Evolutionary conservation across 371 early-diverging fungal species (phyloP).

Genomic region (Syncephalastrum racemosum): DNA sequence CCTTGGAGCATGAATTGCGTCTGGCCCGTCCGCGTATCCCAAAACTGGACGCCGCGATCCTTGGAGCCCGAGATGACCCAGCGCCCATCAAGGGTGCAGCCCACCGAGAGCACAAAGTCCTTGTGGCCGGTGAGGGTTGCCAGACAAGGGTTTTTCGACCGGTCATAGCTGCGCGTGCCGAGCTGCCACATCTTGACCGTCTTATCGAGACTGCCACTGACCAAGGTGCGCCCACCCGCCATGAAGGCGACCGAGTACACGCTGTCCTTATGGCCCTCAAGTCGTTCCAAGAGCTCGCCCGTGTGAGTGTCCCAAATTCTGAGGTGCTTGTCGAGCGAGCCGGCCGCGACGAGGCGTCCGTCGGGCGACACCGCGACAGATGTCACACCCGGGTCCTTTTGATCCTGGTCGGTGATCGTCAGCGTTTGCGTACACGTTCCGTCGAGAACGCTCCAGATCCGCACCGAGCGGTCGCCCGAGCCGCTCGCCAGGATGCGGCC

Average conservation of each 20-base stretch:
- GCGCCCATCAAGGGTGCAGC: constrained; percentile 87
- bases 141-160: constrained; percentile 33
- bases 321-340: constrained; percentile 92
- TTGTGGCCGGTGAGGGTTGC: constrained; percentile 67
- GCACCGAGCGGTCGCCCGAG: constrained; percentile 91
- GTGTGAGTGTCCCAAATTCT: constrained; percentile 91
- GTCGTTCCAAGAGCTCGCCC: constrained; percentile 79
- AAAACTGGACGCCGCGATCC: constrained; percentile 94
- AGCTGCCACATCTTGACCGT: constrained; percentile 96
- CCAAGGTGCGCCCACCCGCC: constrained; percentile 88
- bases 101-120: constrained; percentile 97
- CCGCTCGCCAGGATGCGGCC: constrained; percentile 92
- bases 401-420: constrained; percentile 76
- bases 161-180: constrained; percentile 37
- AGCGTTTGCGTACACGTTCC: constrained; percentile 74
- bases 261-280: constrained; percentile 96
- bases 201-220: constrained; percentile 95
- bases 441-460: constrained; percentile 86
- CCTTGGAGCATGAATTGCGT: constrained; percentile 95
- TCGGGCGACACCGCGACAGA: constrained; percentile 91
- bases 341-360: constrained; percentile 80
- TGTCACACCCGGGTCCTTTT: constrained; percentile 94
- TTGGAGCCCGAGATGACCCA: constrained; percentile 96
- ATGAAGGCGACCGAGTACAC: constrained; percentile 97
- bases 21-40: constrained; percentile 83